Percentiles rank a stretch among this genome's conserved stretches.
These are phyloP conservation scores for Trichosporon coremiiforme DNA, from an alignment of 1,284 basidiomycete species.

Conservation along the genomic window DNA sequence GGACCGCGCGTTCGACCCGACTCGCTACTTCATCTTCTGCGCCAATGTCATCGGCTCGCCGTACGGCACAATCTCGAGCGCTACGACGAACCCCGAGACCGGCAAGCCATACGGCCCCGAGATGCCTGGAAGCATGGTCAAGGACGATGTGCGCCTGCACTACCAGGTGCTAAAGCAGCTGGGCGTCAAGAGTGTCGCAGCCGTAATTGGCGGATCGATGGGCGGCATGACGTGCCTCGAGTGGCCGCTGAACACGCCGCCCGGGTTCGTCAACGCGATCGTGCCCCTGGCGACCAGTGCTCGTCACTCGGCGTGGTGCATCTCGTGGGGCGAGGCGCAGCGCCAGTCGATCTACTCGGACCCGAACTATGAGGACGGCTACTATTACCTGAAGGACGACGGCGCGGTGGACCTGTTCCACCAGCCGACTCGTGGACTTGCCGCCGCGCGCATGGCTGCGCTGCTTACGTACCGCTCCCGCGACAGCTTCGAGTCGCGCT, in stretches of 20 bases:
- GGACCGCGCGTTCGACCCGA: constrained; percentile 86
- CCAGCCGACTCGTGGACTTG: constrained; percentile 80
- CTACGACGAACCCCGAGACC: constrained; percentile 77
- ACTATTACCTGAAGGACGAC: constrained; percentile 64
- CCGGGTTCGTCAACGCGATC: constrained; percentile 79
- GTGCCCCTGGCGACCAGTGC: constrained; percentile 91
- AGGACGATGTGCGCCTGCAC: constrained; percentile 91
- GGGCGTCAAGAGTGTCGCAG: constrained; percentile 77
- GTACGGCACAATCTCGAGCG: constrained; percentile 87
- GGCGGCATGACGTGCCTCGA: constrained; percentile 97
- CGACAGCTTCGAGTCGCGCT: constrained; percentile 90
- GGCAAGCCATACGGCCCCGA: constrained; percentile 83
- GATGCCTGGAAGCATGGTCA: constrained; percentile 86
- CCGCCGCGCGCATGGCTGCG: constrained; percentile 94
- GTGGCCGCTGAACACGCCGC: constrained; percentile 86
- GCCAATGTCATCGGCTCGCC: constrained; percentile 92
- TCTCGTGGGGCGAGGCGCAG: constrained; percentile 97
- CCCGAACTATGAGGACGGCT: constrained; percentile 83
- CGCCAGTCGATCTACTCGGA: constrained; percentile 96
- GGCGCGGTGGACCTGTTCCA: constrained; percentile 42
- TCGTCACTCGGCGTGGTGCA: constrained; percentile 96
- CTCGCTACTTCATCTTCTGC: constrained; percentile 90
- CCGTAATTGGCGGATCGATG: constrained; percentile 96
- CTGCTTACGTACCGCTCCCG: constrained; percentile 88
- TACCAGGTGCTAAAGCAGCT: constrained; percentile 84